Conservation (phyloP, 805 yeast species). For the Suhomyces sp. region DNA sequence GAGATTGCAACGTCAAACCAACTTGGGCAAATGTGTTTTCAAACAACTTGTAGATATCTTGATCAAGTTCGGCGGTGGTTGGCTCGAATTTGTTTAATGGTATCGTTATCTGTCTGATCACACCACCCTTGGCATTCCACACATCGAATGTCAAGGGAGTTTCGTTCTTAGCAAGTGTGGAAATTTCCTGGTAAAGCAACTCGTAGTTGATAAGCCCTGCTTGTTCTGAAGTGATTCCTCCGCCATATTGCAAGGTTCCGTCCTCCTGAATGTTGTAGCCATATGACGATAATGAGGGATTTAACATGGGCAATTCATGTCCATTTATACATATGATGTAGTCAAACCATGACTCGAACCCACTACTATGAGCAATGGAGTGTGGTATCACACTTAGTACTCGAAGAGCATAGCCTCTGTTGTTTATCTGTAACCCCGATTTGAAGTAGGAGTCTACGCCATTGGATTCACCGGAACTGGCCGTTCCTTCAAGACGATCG, state of each 20-base stretch:
- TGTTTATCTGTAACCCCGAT: conserved; percentile 28
- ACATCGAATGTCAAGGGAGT: conserved; percentile 54
- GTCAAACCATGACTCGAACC: conserved; percentile 83
- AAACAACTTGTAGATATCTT: conserved; percentile 11
- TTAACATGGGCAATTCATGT: conserved; percentile 49
- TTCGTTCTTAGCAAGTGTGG: conserved; percentile 26
- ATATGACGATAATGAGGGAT: conserved; percentile 26
- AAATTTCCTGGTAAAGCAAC: conserved; percentile 41
- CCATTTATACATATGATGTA: conserved; percentile 79
- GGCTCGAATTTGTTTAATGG: conserved; percentile 17
- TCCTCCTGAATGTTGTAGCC: conserved; percentile 38
- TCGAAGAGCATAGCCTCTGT: conserved; percentile 41
- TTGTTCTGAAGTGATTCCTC: conserved; percentile 29
- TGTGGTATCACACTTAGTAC: conserved; percentile 38
- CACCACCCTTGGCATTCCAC: conserved; percentile 89
- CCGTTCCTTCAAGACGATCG: conserved; percentile 34
- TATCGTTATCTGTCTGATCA: conserved; percentile 30
- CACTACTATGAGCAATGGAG: conserved; percentile 30
- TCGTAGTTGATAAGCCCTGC: conserved; percentile 41
- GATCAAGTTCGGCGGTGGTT: conserved; percentile 3
- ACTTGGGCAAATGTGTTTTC: conserved; percentile 44
- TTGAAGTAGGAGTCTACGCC: conserved; percentile 35
- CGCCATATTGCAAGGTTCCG: conserved; percentile 39
- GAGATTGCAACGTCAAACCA: conserved; percentile 73
- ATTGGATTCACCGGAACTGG: conserved; percentile 11